Evolutionary conservation across 208 protist species (phyloP), one percentile per base, ranked within the genome.

Genomic region (Crithidia brevicula): DNA sequence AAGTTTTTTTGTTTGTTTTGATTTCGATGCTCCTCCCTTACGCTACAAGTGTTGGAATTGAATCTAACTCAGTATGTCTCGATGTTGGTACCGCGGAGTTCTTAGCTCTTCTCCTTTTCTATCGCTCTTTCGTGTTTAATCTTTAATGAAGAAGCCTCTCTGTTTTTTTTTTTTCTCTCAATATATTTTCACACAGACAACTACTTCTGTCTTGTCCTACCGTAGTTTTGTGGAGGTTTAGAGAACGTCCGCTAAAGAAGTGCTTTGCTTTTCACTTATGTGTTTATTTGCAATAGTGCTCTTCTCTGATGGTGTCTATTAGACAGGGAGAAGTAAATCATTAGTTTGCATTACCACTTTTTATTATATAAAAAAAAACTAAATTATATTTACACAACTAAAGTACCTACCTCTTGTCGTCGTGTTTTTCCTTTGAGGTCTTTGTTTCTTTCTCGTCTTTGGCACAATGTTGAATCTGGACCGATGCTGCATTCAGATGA

Each of bases 181-280:
- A 6, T 16, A 43, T 23, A 49, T 73, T 50, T 68, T 10, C 47
- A 34, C 56, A 47, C 45, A 49, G 16, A 13, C 46, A 59, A 51
- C 38, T 49, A n/a, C 50, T 23, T 46, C 43, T 58, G 11, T 45
- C 43, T 40, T 30, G 11, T 46, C 31, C 36, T 31, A 31, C 53
- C 28, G 36, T 46, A 18, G 22, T n/a, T n/a, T 40, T 13, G 36
- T 40, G 36, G 10, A 40, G 36, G 36, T 40, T n/a, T n/a, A 40
- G 10, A 13, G 8, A 16, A 13, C 36, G 36, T 40, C 10, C 36
- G 10, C 15, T 40, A 7, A 40, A 40, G 10, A 40, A 40, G 36
- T 47, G 42, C 42, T 47, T 13, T 47, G 5, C 20, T 47, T 47
- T 47, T 40, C 34, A 15, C 11, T 11, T 40, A 15, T 40, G 8